Conservation (phyloP, 371 early-diverging fungal species). For the Mucor racemosus region DNA sequence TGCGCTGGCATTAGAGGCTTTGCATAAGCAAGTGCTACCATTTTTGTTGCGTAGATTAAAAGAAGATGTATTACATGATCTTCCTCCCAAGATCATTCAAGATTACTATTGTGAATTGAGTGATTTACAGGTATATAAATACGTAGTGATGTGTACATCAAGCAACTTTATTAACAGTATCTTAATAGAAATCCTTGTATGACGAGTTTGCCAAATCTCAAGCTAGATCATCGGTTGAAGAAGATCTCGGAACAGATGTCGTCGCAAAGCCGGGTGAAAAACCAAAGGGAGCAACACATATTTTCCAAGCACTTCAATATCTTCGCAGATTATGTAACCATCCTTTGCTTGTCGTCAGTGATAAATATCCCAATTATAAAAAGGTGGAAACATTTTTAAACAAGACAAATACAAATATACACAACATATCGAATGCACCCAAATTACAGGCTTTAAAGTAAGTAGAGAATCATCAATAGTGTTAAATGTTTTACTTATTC, state of each 20-base stretch:
- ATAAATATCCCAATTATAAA: slow-evolving; percentile 82
- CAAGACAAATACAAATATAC: slow-evolving; percentile 68
- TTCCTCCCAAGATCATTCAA: slow-evolving; percentile 99
- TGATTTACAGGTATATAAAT: slow-evolving; percentile 67
- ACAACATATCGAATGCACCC: slow-evolving; percentile 91
- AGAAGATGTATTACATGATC: slow-evolving; percentile 97
- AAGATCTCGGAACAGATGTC: slow-evolving; percentile 46
- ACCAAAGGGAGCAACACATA: slow-evolving; percentile 68
- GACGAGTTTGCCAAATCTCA: slow-evolving; percentile 83
- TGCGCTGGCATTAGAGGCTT: slow-evolving; percentile 87
- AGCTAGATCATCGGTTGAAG: slow-evolving; percentile 57
- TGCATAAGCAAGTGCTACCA: slow-evolving; percentile 97
- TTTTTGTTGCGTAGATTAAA: slow-evolving; percentile 98
- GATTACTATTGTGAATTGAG: slow-evolving; percentile 97
- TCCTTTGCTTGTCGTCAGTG: slow-evolving; percentile 87
- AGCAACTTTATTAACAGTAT: neutral
- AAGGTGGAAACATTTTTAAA: slow-evolving; percentile 66
- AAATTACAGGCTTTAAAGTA: slow-evolving; percentile 88
- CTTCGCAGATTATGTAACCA: slow-evolving; percentile 97
- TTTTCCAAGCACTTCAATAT: slow-evolving; percentile 97
- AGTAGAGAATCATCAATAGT: neutral
- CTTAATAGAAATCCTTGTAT: slow-evolving; percentile 78
- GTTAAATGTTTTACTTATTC: neutral
- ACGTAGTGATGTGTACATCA: neutral
- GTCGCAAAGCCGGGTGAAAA: slow-evolving; percentile 41